phyloP scores from a whole-genome alignment of 225 moss, liverwort and hornwort species.

The Bryoerythrophyllum caledonicum region DNA sequence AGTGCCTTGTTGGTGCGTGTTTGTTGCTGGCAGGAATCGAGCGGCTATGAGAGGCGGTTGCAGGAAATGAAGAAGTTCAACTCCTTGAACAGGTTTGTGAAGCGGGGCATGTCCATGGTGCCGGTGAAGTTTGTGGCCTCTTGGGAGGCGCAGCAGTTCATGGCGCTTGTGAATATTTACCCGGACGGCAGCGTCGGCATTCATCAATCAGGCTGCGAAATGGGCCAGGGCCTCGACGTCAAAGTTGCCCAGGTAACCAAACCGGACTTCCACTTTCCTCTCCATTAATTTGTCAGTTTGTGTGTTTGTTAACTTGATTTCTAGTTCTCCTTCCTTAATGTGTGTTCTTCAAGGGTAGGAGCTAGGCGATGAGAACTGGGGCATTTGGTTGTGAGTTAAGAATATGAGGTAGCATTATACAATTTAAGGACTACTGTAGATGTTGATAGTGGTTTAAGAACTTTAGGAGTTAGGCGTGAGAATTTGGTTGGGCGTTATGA shows the following conservation, averaged over 20 bases:
- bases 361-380: no score
- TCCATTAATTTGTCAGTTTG: no score
- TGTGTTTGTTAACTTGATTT: not conserved
- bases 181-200: slow-evolving; percentile 83
- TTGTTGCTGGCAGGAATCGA: slow-evolving; percentile 53
- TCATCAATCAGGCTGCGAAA: slow-evolving; percentile 75
- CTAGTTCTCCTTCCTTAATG: no score
- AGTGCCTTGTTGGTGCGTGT: no score
- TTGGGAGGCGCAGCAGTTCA: slow-evolving; percentile 56
- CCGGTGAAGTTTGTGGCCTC: slow-evolving; percentile 67
- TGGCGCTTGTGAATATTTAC: slow-evolving; percentile 73
- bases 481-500: no score
- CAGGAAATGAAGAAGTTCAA: slow-evolving; percentile 61
- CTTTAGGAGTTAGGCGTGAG: no score
- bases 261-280: no score
- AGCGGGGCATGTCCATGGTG: slow-evolving; percentile 73
- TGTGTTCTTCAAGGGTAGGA: no score
- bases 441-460: no score
- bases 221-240: slow-evolving; percentile 88
- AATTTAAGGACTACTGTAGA: no score
- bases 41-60: slow-evolving; percentile 51
- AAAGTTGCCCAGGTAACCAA: slow-evolving; percentile 78
- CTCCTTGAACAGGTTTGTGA: slow-evolving; percentile 56
- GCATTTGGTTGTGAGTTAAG: no score
- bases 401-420: no score